Evolutionary conservation across 2,329 filamentous ascomycete species (phyloP), one percentile per base, ranked within the genome.

Genomic region (Fusarium lyarnte): DNA sequence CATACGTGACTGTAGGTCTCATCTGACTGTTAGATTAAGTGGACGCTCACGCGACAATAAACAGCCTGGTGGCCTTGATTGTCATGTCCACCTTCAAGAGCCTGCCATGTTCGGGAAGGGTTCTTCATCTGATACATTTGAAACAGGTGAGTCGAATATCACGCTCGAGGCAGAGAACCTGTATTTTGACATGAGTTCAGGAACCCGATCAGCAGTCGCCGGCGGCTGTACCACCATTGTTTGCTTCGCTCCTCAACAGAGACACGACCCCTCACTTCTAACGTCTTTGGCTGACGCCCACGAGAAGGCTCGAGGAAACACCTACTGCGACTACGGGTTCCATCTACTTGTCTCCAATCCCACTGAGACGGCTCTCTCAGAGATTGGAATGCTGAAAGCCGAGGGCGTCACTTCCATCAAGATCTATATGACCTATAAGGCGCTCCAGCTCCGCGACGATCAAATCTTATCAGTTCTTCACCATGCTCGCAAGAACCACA

Each of bases 351-450:
- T 49, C n/a, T 49, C 46, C 14, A 49, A 49, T 33, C 46, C 46
- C 21, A 49, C 46, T 5, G 29, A 33, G 5, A 33, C n/a, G n/a
- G 46, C 46, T 33, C 46, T 49, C 14, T 49, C 46, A 5, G 46
- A 33, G 29, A 29, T 49, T 13, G 46, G 16, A 19, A 49, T 49
- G 29, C 46, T 49, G 5, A 49, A 23, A 23, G 46, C 16, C 5
- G 16, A 49, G 46, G 29, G 46, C 7, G 29, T 49, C 5, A 49
- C 46, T 13, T 49, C 46, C 5, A 21, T 49, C 29, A 49, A 49
- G 29, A 49, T 49, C 29, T 49, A 49, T 9, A 49, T 49, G 46
- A 49, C 46, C n/a, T 49, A 49, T 23, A 29, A 49, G 46, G 46
- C 46, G 11, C 46, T 49, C 46, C 46, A 49, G 29, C 46, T 49